Evolutionary conservation across 345 rosid species (phyloP), one percentile per base, ranked within the genome.

Genomic region (Angophora floribunda): DNA sequence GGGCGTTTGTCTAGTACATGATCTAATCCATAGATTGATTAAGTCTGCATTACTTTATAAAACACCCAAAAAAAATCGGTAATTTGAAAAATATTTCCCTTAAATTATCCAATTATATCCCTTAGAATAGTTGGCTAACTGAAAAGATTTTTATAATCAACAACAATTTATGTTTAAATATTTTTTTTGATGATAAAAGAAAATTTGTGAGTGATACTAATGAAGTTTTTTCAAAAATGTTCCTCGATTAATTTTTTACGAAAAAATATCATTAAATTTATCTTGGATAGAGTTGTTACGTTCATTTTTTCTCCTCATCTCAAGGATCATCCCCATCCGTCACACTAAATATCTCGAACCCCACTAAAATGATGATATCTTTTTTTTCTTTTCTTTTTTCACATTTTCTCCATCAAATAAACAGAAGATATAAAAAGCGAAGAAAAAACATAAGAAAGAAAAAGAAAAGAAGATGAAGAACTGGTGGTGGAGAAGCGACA

Each of bases 401-500:
- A 32, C 50, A 44, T 51, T 75, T 21, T 41, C 28, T 75, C 28
- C 49, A 75, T 75, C 12, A 53, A 65, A 28, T 50, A 44, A 50
- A 87, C 26, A 85, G 63, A 57, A 65, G 51, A 45, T 1, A n/a
- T 22, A 26, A 63, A 26, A 63, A 55, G 52, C 5, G 86, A 13
- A 57, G 26, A n/a, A 70, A 51, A 52, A 24, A 44, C 49, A 19
- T 36, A 44, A 19, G 28, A 41, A 75, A 21, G 47, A 17, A 55
- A 13, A 30, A 80, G 87, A 84, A 90, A 30, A 80, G 87, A 84
- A 90, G 95, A 92, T 93, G 92, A 92, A 91, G 92, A 94, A 94
- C 91, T 86, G 90, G 95, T 94, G 96, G 96, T 91, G 92, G 94
- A 90, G 92, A 93, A 85, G 86, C 28, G 86, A 87, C 67, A 86